Base-by-base conservation (phyloP, 176 grass and related monocot genomes). In the Stipa capillata region DNA sequence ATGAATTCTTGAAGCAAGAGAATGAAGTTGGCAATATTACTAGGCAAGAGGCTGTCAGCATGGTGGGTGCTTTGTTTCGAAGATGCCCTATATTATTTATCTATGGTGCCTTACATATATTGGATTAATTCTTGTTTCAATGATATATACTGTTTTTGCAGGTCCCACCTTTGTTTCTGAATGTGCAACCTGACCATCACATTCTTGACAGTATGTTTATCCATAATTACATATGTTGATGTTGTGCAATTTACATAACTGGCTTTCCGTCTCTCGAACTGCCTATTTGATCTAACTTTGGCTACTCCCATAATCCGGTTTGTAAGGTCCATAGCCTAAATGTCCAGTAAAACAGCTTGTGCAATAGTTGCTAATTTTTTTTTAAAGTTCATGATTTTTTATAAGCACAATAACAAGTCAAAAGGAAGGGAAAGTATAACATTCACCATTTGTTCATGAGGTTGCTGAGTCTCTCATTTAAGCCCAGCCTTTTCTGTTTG, bases 1-100 rank as follows among this genome's bases (percentile, higher is more conserved):
- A 97, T 86, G 94, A 97, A 81, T 97, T 97, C 72, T 76, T 98
- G 77, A 98, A 98, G 85, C 83, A 79, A 77, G 95, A 98, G 80
- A 98, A 98, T 66, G 95, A 98, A 85, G 89, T 98, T 69, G 95
- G 95, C 20, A 98, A 98, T 49, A 98, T 98, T 82, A 98, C 95
- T 84, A 94, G 95, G 80, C 95, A 98, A 90, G 95, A 98, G 86
- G 95, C 95, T 86, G 95, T 97, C 66, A 97, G 95, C 83, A 97
- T 97, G 95, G 95, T 97, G 69, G 36, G 90, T 72, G 61, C 69
- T 74, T 78, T 44, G 15, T 76, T 31, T 69, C 2, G 16, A 45
- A 27, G 29, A 72, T 79, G 14, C 53, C 8, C 28, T 68, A 48
- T 51, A 16, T 63, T 84, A 9, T 74, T 82, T 78, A 78, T 77